Evolutionary conservation across 139 green algal genomes (phyloP).

Genomic region (Ettlia oleoabundans): DNA sequence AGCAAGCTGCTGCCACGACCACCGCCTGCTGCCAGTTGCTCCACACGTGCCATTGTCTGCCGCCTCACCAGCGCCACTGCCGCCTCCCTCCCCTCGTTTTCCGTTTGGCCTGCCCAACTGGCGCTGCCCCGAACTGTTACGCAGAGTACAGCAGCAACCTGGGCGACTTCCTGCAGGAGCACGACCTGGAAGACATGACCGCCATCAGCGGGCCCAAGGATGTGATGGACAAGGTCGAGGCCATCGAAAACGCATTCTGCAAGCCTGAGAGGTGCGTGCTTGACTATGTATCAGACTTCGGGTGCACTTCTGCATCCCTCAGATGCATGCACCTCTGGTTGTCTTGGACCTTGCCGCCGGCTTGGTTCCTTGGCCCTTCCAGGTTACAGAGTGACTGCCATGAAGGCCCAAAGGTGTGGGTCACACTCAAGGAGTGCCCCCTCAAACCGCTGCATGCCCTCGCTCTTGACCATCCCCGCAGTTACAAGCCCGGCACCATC

Average conservation of each 20-base stretch:
- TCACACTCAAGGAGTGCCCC: neutral
- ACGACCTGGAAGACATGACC: conserved; percentile 7
- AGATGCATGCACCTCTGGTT: too few relatives aligned
- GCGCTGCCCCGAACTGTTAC: too few relatives aligned
- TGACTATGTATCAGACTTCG: neutral
- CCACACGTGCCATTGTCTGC: neutral
- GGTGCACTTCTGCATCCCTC: neutral
- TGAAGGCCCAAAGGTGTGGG: neutral
- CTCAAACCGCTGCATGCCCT: neutral
- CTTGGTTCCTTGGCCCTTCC: too few relatives aligned
- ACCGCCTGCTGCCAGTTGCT: neutral
- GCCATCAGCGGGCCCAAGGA: neutral
- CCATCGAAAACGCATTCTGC: conserved; percentile 19
- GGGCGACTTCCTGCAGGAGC: conserved; percentile 13
- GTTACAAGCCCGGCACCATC: conserved; percentile 4
- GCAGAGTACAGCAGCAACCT: conserved; percentile 19
- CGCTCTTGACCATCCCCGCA: neutral
- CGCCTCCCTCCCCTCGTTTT: neutral
- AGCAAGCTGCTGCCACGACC: neutral
- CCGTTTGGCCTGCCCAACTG: neutral
- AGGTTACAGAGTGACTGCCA: too few relatives aligned
- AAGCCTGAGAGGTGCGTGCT: neutral
- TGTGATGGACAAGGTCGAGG: neutral
- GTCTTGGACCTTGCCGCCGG: too few relatives aligned
- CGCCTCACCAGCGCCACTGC: neutral